These are phyloP conservation scores for Cryptosporidium andersoni DNA, from an alignment of 169 alveolate genomes.

Conservation along the genomic window DNA sequence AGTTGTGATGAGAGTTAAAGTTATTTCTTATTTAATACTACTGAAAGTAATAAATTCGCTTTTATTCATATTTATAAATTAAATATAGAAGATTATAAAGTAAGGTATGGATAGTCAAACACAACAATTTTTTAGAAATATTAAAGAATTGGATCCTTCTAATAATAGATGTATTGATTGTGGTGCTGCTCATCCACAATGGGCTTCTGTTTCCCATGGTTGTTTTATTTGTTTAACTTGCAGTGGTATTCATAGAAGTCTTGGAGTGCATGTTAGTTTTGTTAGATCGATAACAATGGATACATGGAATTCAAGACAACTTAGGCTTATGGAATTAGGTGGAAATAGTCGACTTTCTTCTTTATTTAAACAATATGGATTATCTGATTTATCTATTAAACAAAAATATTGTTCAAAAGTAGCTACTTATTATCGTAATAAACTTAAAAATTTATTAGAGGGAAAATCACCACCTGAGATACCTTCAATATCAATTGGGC, in stretches of 20 bases:
- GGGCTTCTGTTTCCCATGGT: slow-evolving; percentile 96
- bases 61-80: background rate
- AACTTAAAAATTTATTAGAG: slow-evolving; percentile 67
- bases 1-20: too few species aligned
- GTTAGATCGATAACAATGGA: slow-evolving; percentile 93
- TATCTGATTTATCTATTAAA: slow-evolving; percentile 24
- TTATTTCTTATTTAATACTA: too few species aligned
- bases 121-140: slow-evolving; percentile 52
- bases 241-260: slow-evolving; percentile 89
- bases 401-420: slow-evolving; percentile 72
- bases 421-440: slow-evolving; percentile 76
- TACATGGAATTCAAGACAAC: slow-evolving; percentile 91
- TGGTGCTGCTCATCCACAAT: slow-evolving; percentile 90
- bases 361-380: slow-evolving; percentile 76
- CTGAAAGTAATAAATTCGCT: background rate
- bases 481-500: slow-evolving; percentile 44
- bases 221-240: slow-evolving; percentile 93
- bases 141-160: slow-evolving; percentile 52
- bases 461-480: slow-evolving; percentile 58
- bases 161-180: slow-evolving; percentile 82
- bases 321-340: slow-evolving; percentile 82
- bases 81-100: background rate
- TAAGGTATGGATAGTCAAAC: slow-evolving; percentile 42
- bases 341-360: slow-evolving; percentile 83
- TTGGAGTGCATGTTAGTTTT: slow-evolving; percentile 92